Evolutionary conservation across 192 early-diverging fungal species (phyloP).

Genomic region (Coemansia sp.): DNA sequence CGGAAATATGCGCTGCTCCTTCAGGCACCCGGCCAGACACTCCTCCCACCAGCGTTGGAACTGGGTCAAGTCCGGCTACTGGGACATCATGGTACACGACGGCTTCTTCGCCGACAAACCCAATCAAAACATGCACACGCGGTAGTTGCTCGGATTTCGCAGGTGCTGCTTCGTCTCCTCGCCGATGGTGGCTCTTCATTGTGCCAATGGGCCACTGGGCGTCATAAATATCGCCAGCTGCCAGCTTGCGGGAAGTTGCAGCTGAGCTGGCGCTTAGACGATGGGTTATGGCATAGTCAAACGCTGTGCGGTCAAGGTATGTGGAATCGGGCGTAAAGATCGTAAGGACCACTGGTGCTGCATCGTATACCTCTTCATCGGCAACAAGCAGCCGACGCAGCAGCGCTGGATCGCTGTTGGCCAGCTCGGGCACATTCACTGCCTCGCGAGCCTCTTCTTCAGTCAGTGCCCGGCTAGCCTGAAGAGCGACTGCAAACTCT

Average conservation of each 20-base stretch:
- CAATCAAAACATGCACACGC: constrained; percentile 42
- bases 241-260: constrained; percentile 6
- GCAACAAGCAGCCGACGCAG: constrained; percentile 35
- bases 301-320: constrained; percentile 36
- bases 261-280: constrained; percentile 4
- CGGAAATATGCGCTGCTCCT: constrained; percentile 27
- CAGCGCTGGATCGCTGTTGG: neutral
- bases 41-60: constrained; percentile 47
- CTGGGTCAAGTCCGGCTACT: constrained; percentile 46
- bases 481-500: constrained; percentile 49
- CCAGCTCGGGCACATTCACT: neutral
- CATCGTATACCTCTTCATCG: constrained; percentile 49
- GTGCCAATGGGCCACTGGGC: constrained; percentile 40
- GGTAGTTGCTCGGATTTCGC: constrained; percentile 5
- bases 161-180: neutral
- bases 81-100: constrained; percentile 50
- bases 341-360: constrained; percentile 41
- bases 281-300: constrained; percentile 24
- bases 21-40: constrained; percentile 26
- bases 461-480: constrained; percentile 24
- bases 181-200: constrained; percentile 4
- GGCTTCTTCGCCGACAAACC: constrained; percentile 50
- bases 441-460: constrained; percentile 8
- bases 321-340: constrained; percentile 37
- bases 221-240: constrained; percentile 32